These are phyloP conservation scores for Fraxinus cuspidata DNA, from an alignment of 257 asterid genomes.

Conservation along the genomic window DNA sequence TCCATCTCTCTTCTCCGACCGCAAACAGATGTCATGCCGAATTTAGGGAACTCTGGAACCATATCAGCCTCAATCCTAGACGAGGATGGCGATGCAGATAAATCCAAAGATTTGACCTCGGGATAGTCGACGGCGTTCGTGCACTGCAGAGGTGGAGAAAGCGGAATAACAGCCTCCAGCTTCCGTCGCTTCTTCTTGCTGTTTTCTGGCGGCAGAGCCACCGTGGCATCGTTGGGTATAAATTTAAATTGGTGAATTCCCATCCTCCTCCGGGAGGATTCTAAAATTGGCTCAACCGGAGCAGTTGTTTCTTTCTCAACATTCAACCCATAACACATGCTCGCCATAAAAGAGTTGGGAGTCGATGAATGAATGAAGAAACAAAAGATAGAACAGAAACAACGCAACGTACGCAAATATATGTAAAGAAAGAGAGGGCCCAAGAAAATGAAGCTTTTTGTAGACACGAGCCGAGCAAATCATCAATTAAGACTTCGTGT, in stretches of 20 bases:
- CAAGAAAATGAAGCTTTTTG: constrained; percentile 30
- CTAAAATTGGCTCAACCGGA: constrained; percentile 60
- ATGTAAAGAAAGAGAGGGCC: not conserved
- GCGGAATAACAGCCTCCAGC: constrained; percentile 35
- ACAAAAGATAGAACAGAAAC: not conserved
- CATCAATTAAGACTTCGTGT: not conserved
- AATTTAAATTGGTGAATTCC: constrained; percentile 75
- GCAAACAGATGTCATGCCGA: constrained; percentile 73
- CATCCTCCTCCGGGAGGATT: constrained; percentile 64
- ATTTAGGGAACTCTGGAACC: constrained; percentile 45
- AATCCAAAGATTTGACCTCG: not conserved
- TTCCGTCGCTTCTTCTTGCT: constrained; percentile 44
- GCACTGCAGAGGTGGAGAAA: constrained; percentile 24
- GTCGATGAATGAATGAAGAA: not conserved
- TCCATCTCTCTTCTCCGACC: constrained; percentile 95
- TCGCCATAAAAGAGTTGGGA: constrained; percentile 51
- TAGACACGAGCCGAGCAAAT: constrained; percentile 20
- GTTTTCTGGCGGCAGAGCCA: constrained; percentile 46
- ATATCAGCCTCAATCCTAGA: not conserved
- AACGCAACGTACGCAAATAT: constrained; percentile 21
- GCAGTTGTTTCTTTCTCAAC: constrained; percentile 62
- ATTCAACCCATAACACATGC: constrained; percentile 62
- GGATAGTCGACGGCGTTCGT: constrained; percentile 8
- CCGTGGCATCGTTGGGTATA: constrained; percentile 55
- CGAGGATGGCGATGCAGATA: constrained; percentile 18